phyloP scores from a whole-genome alignment of 768 basidiomycete genomes.

The Calvatia gigantea region DNA sequence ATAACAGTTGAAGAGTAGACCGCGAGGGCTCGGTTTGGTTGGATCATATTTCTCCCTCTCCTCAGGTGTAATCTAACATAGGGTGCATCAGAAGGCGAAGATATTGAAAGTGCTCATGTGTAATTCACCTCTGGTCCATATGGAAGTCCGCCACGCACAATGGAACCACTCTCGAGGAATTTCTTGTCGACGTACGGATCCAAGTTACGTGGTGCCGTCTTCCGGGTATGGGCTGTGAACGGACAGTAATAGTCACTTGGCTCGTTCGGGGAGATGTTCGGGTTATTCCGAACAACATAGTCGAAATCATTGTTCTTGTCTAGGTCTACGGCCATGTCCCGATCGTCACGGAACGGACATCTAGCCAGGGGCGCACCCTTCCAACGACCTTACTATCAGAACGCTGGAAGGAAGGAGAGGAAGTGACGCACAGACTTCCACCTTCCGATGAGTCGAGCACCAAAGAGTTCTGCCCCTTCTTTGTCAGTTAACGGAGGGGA shows the following conservation, averaged over 20 bases:
- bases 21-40: background rate
- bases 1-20: constrained; percentile 32
- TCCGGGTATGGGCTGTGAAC: background rate
- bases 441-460: constrained; percentile 28
- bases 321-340: constrained; percentile 9
- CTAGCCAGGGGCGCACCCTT: constrained; percentile 30
- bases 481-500: constrained; percentile 3
- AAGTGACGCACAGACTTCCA: background rate
- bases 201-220: background rate
- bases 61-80: background rate
- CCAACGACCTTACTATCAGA: background rate
- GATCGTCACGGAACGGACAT: constrained; percentile 23
- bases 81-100: background rate
- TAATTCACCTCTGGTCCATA: background rate
- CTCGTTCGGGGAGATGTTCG: constrained; percentile 10
- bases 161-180: background rate
- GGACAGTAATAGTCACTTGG: background rate
- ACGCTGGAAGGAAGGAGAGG: background rate
- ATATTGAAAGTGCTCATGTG: background rate
- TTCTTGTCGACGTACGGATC: background rate
- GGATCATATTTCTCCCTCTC: background rate
- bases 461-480: constrained; percentile 21
- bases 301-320: constrained; percentile 29
- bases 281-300: constrained; percentile 16
- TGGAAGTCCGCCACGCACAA: background rate